Percentiles rank a stretch among this genome's conserved stretches.
These are phyloP conservation scores for Phyllosticta citribraziliensis DNA, from an alignment of 2,329 filamentous ascomycete genomes.

Conservation along the genomic window DNA sequence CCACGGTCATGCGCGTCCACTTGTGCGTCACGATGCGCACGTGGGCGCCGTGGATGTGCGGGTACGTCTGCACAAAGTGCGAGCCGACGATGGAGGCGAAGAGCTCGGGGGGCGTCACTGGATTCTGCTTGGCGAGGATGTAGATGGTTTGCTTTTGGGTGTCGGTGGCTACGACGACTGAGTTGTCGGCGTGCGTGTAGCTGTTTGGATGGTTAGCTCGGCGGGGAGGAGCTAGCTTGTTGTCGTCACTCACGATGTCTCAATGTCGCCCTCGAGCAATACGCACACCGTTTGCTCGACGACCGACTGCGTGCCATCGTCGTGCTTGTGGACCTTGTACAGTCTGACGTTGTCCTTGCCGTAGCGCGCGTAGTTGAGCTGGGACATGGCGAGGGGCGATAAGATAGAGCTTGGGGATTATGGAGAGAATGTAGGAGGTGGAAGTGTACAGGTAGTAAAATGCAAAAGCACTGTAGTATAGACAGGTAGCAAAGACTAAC, in stretches of 20 bases:
- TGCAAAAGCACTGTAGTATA: not conserved
- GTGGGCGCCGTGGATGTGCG: constrained; percentile 78
- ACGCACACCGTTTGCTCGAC: constrained; percentile 89
- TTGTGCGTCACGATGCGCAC: constrained; percentile 75
- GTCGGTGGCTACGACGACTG: constrained; percentile 89
- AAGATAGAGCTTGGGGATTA: not conserved
- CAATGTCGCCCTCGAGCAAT: constrained; percentile 86
- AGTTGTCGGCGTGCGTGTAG: constrained; percentile 91
- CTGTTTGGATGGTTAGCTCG: constrained; percentile 34
- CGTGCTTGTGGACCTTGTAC: constrained; percentile 83
- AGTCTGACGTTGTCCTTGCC: constrained; percentile 98
- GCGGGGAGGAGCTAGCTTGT: not conserved
- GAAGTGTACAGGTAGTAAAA: not conserved
- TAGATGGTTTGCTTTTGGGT: constrained; percentile 91
- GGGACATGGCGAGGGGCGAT: constrained; percentile 27
- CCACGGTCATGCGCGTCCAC: constrained; percentile 82
- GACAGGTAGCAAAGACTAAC: not conserved
- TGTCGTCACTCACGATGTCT: constrained; percentile 50
- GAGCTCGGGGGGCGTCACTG: constrained; percentile 85
- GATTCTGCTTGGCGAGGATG: constrained; percentile 88
- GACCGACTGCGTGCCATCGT: constrained; percentile 71
- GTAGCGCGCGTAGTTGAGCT: constrained; percentile 55
- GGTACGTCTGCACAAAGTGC: constrained; percentile 83
- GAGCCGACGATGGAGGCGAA: constrained; percentile 75
- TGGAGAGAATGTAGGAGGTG: not conserved